Evolutionary conservation across 148 eudicot species (phyloP), one percentile per base, ranked within the genome.

Genomic region (Cornus florida): DNA sequence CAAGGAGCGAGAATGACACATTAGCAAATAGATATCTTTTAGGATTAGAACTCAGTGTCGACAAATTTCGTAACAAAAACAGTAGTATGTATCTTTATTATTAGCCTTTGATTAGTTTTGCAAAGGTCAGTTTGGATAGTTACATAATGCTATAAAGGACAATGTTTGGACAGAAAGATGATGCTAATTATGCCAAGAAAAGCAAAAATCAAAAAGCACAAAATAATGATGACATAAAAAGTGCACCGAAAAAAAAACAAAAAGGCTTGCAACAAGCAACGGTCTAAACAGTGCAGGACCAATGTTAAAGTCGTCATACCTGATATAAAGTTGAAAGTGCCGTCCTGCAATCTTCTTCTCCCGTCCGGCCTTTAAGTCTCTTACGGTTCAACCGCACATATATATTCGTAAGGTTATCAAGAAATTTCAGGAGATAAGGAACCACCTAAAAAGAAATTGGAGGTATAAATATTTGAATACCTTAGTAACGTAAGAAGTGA

Each of bases 361-460:
- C 98, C 8, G 94, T 92, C 12, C 98, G 94, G 10, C 99, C 99
- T 87, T 93, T 96, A 31, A 96, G 93, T 77, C 99, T 90, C 90
- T 93, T 96, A 67, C 99, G 95, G 80, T 93, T 96, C 84, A 96
- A 94, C 68, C 99, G 86, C 66, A 96, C 99, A 78, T 93, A 96
- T 31, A 96, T 89, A 83, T 96, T 96, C 20, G 99, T 96, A 67
- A 96, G 88, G 77, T 91, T 90, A 71, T 96, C 98, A 22, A 96
- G 89, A 83, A 87, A 93, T 81, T 93, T 93, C 5, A 96, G 78
- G 74, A 96, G 98, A 77, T 92, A 92, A 72, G 98, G 99, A 83
- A 96, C 99, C 62, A 96, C 97, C 97, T 93, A 87, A 73, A 78
- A 78, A 73, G 5, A 60, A n/a, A n/a, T n/a, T 24, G 46, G 38